Percentiles rank a stretch among this genome's conserved stretches.
phyloP scores from a whole-genome alignment of 208 protist genomes.

The Crithidia thermophila region DNA sequence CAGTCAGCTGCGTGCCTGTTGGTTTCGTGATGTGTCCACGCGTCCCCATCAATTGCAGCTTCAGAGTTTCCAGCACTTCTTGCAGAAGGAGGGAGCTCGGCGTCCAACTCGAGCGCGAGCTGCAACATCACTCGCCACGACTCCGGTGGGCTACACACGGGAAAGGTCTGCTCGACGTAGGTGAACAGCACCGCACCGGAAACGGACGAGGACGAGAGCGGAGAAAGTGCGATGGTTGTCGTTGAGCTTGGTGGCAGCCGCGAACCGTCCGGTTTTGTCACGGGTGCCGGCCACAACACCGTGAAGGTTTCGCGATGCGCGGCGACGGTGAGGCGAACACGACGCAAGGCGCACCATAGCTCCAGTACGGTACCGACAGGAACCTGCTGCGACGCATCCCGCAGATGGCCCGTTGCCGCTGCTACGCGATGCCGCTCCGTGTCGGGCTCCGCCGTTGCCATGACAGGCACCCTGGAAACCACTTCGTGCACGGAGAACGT shows the following conservation, averaged over 20 bases:
- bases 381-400: not conserved
- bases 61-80: not conserved
- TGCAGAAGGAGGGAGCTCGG: constrained; percentile 14
- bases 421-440: too few species aligned
- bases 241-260: constrained; percentile 13
- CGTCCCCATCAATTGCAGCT: constrained; percentile 6
- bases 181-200: constrained; percentile 31
- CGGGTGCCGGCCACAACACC: constrained; percentile 79
- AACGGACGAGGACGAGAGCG: too few species aligned
- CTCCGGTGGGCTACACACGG: constrained; percentile 46
- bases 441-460: not conserved
- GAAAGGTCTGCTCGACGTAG: constrained; percentile 77
- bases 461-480: not conserved
- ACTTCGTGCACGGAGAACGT: not conserved
- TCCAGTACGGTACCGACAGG: constrained; percentile 39
- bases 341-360: constrained; percentile 79
- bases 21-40: not conserved
- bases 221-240: not conserved
- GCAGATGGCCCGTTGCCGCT: too few species aligned
- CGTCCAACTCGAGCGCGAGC: constrained; percentile 59
- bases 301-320: constrained; percentile 63
- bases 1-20: not conserved
- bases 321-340: constrained; percentile 73
- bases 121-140: constrained; percentile 72
- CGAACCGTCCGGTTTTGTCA: constrained; percentile 47